Conservation (phyloP, 2,329 filamentous ascomycete genomes). For the Diaporthe batatas region DNA sequence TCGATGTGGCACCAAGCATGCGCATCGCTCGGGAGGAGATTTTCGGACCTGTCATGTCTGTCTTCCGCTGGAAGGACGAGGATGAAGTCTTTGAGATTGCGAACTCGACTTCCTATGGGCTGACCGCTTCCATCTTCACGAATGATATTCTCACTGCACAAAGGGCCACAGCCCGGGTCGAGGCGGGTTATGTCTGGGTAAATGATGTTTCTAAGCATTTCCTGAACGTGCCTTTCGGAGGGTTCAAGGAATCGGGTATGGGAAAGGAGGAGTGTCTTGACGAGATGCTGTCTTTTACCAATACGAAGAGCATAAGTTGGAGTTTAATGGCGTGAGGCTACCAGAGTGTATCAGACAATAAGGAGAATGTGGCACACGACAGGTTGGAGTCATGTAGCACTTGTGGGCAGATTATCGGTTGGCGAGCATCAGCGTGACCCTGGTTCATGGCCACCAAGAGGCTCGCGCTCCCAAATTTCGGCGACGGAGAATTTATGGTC, state of each 20-base stretch:
- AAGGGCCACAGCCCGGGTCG: background rate
- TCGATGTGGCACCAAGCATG: slow-evolving; percentile 14
- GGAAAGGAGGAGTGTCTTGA: slow-evolving; percentile 18
- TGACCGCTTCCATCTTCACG: slow-evolving; percentile 18
- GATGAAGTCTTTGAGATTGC: slow-evolving; percentile 3
- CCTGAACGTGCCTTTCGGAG: slow-evolving; percentile 12
- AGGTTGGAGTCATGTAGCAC: no score
- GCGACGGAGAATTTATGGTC: slow-evolving; percentile 39
- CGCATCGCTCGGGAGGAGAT: slow-evolving; percentile 33
- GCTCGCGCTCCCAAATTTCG: slow-evolving; percentile 48
- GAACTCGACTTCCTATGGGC: slow-evolving; percentile 19
- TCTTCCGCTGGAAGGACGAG: slow-evolving; percentile 6
- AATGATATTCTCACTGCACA: slow-evolving; percentile 11
- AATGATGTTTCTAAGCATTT: slow-evolving; percentile 13
- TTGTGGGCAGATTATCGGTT: no score
- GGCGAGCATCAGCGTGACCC: slow-evolving; percentile 1
- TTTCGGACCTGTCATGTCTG: slow-evolving; percentile 17
- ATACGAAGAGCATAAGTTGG: slow-evolving; percentile 5
- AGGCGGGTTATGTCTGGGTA: slow-evolving; percentile 17
- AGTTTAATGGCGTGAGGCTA: background rate
- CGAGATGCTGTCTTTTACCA: slow-evolving; percentile 6
- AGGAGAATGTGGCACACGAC: no score
- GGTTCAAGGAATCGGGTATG: slow-evolving; percentile 13
- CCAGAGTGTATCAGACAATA: no score
- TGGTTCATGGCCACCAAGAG: slow-evolving; percentile 9